Conservation (phyloP, 352 stramenopile genomes). For the Lagenidium sp. region DNA sequence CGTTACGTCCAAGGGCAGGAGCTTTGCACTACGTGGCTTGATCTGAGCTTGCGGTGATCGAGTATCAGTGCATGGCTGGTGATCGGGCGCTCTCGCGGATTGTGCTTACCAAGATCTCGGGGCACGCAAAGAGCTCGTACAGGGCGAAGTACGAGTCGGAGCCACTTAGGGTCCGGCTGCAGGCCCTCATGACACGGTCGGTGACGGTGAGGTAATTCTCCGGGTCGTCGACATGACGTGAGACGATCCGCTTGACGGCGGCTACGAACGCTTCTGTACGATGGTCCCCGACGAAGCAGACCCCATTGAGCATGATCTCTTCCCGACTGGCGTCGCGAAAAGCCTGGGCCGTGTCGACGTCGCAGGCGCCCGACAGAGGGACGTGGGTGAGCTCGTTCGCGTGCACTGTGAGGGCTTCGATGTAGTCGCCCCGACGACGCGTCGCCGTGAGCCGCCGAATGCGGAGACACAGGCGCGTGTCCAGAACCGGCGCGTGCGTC, state of each 20-base stretch:
- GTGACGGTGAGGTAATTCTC: conserved; percentile 35
- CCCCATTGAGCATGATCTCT: conserved; percentile 63
- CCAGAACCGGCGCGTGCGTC: conserved; percentile 16
- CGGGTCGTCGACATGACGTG: conserved; percentile 27
- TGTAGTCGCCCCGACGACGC: conserved; percentile 40
- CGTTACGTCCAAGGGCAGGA: conserved; percentile 47
- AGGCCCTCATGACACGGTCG: conserved; percentile 59
- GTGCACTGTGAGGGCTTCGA: conserved; percentile 26
- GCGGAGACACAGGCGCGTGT: conserved; percentile 23
- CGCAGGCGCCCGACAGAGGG: conserved; percentile 42
- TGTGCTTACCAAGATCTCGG: conserved; percentile 38
- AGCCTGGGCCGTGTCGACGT: conserved; percentile 59
- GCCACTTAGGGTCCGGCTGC: conserved; percentile 66
- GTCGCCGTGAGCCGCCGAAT: conserved; percentile 31
- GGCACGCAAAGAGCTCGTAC: conserved; percentile 47
- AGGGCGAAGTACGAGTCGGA: conserved; percentile 72
- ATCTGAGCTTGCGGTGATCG: conserved; percentile 23
- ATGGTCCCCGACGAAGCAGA: conserved; percentile 66
- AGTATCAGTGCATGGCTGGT: not conserved
- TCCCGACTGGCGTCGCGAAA: conserved; percentile 61
- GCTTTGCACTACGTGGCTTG: conserved; percentile 35
- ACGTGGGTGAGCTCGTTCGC: conserved; percentile 25
- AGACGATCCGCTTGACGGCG: conserved; percentile 65
- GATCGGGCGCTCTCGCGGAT: not conserved
- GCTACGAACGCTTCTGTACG: conserved; percentile 66